Evolutionary conservation across 768 basidiomycete genomes (phyloP).

Genomic region (Leccinum rimulosum): DNA sequence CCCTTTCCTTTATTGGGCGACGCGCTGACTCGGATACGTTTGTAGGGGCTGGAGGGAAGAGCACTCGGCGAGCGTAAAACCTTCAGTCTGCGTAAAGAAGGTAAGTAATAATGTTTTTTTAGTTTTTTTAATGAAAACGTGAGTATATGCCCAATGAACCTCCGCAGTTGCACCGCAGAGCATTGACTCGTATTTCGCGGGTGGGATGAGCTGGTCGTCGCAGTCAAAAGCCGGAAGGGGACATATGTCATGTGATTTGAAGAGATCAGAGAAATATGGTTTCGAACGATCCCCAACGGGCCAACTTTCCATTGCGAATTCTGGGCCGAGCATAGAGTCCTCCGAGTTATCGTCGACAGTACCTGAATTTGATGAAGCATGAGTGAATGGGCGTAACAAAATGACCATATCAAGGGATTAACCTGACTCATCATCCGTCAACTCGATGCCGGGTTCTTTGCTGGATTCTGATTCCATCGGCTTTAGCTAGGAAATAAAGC

Average conservation of each 20-base stretch:
- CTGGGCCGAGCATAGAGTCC: background rate
- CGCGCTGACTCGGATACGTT: background rate
- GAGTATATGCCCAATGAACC: background rate
- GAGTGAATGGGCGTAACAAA: too few species aligned
- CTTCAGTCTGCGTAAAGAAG: background rate
- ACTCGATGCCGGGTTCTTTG: too few species aligned
- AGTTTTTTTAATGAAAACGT: background rate
- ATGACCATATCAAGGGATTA: too few species aligned
- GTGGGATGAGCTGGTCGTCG: background rate
- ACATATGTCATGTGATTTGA: background rate
- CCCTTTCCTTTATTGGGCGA: background rate
- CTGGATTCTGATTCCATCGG: too few species aligned
- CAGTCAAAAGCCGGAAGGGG: background rate
- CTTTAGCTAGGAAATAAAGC: too few species aligned
- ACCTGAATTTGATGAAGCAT: too few species aligned
- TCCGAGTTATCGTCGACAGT: background rate
- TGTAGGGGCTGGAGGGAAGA: background rate
- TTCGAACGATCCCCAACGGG: background rate
- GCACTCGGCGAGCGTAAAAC: background rate
- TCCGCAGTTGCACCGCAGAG: background rate
- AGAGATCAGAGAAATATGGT: background rate
- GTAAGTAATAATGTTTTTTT: background rate
- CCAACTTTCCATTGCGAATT: background rate
- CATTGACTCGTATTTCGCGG: background rate
- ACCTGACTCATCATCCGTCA: too few species aligned